Evolutionary conservation across 345 rosid genomes (phyloP), one percentile per base, ranked within the genome.

Genomic region (Cardamine chenopodiifolia): DNA sequence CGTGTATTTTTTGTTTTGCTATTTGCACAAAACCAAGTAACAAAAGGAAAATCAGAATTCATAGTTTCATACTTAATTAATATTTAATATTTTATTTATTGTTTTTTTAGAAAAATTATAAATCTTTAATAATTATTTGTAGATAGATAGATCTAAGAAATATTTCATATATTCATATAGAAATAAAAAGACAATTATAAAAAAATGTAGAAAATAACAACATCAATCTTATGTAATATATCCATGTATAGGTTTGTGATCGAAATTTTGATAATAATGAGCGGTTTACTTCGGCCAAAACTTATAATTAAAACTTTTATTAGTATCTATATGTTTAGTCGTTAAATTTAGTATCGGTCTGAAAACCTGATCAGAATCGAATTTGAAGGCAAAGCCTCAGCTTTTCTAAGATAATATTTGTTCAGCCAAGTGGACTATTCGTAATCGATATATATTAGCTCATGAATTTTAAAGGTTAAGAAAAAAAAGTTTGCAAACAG

Each of bases 361-460:
- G 3, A 9, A 39, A 55, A 25, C 17, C 19, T 17, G 20, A 28
- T 28, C 31, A 54, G 19, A 13, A 47, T 58, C 56, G 15, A 20
- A 54, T 28, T 62, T 28, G 66, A 18, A 23, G 34, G 3, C 31
- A 68, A 68, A 8, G 14, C 26, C 18, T 65, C 48, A 4, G 37
- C 3, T 66, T 35, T 11, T 11, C 5, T 12, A 26, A 25, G 49
- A 66, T 52, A 66, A 66, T 26, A 35, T 23, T 35, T 66, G 20
- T 74, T 18, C 10, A 66, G 67, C 73, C 67, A 59, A 74, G 67
- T 66, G 73, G 72, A 48, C 4, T 48, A 58, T 22, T 48, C 52
- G n/a, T 49, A 74, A 58, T 75, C 66, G 53, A 19, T 13, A 40
- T 40, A 34, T 1, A 18, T 17, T 14, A 57, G 62, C 52, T 50